phyloP scores from a whole-genome alignment of 2,329 filamentous ascomycete species.

The Ascochyta fabae region DNA sequence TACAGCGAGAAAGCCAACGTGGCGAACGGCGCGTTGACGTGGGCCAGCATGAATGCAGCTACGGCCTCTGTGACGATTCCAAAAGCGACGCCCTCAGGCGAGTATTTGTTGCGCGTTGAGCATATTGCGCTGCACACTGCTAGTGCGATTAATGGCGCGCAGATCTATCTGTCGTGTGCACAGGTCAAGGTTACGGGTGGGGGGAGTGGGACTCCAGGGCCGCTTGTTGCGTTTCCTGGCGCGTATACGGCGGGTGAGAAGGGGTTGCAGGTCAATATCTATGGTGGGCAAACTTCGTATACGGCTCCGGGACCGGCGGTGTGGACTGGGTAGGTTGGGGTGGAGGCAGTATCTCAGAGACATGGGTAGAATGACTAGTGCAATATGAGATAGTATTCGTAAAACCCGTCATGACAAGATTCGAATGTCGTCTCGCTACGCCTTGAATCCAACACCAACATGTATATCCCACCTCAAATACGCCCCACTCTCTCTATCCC shows the following conservation, averaged over 20 bases:
- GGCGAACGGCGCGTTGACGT: conserved; percentile 32
- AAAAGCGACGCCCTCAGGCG: conserved; percentile 48
- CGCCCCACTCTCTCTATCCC: conserved; percentile 33
- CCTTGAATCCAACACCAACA: conserved; percentile 33
- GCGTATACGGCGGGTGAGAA: conserved; percentile 46
- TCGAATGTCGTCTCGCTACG: background rate
- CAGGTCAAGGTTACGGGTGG: conserved; percentile 53
- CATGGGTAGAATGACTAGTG: too few species aligned
- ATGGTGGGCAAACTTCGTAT: conserved; percentile 31
- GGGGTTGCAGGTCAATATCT: conserved; percentile 45
- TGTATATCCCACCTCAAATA: conserved; percentile 43
- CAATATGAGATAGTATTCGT: too few species aligned
- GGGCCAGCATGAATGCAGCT: conserved; percentile 33
- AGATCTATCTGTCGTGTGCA: conserved; percentile 57
- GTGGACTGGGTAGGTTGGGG: conserved; percentile 32
- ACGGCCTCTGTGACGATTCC: conserved; percentile 49
- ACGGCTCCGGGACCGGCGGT: conserved; percentile 41
- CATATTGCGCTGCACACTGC: conserved; percentile 55
- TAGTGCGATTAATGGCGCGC: conserved; percentile 39
- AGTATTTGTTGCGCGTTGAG: conserved; percentile 56
- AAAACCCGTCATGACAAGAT: too few species aligned
- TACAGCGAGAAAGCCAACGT: conserved; percentile 32
- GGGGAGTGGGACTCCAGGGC: conserved; percentile 46
- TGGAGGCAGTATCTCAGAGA: too few species aligned
- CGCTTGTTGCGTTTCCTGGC: conserved; percentile 52